phyloP scores from a whole-genome alignment of 345 rosid genomes.

The Fremontodendron californicum region DNA sequence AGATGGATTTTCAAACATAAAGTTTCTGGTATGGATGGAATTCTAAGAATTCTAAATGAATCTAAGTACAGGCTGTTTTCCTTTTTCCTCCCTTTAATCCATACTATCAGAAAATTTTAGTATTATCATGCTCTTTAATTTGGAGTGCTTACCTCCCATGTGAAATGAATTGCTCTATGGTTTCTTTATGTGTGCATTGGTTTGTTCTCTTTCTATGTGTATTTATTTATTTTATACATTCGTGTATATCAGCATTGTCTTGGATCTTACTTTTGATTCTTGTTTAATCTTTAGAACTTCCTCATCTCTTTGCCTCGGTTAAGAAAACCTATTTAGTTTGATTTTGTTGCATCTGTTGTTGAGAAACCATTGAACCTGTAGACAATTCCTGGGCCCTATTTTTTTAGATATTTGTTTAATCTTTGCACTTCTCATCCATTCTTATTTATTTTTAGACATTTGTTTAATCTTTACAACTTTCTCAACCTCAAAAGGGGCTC shows the following conservation, averaged over 20 bases:
- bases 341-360: not conserved
- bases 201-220: not conserved
- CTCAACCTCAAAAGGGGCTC: not conserved
- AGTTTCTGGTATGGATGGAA: conserved; percentile 58
- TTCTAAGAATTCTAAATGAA: not conserved
- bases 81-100: not conserved
- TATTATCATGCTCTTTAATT: not conserved
- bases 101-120: too few relatives aligned
- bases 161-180: conserved; percentile 7
- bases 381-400: not conserved
- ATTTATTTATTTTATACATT: not conserved
- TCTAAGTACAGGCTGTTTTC: not conserved
- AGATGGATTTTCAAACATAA: conserved; percentile 67
- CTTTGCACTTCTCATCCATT: not conserved
- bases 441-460: not conserved
- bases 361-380: not conserved
- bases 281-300: not conserved
- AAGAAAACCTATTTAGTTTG: not conserved
- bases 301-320: not conserved
- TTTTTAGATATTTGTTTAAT: not conserved
- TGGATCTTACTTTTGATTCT: not conserved
- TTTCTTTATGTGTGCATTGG: not conserved
- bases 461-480: not conserved
- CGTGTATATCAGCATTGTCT: not conserved
- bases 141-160: not conserved